Conservation (phyloP, 176 grass and related monocot species). For the Avena insularis region DNA sequence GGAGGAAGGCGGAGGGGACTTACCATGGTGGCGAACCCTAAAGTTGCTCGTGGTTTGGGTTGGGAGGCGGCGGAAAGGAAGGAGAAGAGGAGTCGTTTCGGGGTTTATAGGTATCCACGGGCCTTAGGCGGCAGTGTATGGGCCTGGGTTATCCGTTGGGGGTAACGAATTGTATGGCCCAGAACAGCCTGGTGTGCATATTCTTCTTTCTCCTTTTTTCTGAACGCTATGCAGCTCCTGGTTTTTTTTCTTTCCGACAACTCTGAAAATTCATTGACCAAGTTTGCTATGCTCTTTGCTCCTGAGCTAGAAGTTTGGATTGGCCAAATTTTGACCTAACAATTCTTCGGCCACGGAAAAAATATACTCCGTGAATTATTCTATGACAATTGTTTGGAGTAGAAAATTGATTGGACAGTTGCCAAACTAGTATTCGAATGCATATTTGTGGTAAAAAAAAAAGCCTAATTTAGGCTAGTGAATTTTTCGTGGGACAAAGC, state of each 20-base stretch:
- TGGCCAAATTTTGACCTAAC: background rate
- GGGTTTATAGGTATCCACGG: background rate
- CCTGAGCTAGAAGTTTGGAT: background rate
- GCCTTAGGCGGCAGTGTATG: background rate
- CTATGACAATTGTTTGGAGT: no score
- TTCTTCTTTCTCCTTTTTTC: background rate
- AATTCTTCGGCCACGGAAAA: background rate
- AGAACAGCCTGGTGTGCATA: background rate
- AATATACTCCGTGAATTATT: background rate
- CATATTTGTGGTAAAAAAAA: background rate
- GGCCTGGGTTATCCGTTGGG: background rate
- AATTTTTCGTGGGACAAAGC: background rate
- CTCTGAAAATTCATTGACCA: no score
- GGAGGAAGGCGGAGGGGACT: background rate
- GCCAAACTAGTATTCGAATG: no score
- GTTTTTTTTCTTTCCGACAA: no score
- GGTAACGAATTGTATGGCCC: background rate
- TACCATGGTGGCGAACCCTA: slow-evolving; percentile 50
- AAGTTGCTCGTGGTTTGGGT: background rate
- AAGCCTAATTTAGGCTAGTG: slow-evolving; percentile 5
- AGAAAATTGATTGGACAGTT: no score
- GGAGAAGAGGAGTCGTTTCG: background rate
- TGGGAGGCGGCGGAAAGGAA: background rate
- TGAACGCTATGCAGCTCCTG: no score
- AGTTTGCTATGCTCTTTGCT: background rate